Percentiles rank a stretch among this genome's conserved stretches.
Evolutionary conservation across 2,329 filamentous ascomycete genomes (phyloP).

Genomic region (Colletotrichum echinochloae): DNA sequence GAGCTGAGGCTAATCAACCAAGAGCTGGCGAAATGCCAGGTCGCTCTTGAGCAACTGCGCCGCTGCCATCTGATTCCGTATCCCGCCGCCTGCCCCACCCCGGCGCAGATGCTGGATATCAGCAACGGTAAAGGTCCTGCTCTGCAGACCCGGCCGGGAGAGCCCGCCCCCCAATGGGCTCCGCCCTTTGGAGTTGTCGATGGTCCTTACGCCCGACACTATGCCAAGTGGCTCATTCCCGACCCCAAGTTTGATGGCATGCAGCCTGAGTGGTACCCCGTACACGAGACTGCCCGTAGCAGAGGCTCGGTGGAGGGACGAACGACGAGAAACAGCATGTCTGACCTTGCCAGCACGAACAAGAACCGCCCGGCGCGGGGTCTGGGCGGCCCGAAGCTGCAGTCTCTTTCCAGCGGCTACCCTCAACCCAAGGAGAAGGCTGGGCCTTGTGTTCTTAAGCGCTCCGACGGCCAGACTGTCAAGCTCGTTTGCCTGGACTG

Average conservation of each 20-base stretch:
- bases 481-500: constrained; percentile 93
- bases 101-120: constrained; percentile 76
- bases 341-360: constrained; percentile 62
- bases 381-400: constrained; percentile 70
- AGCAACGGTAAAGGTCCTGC: constrained; percentile 80
- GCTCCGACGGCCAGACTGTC: constrained; percentile 86
- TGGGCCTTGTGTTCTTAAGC: constrained; percentile 85
- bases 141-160: constrained; percentile 70
- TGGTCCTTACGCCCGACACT: constrained; percentile 93
- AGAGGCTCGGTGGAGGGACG: constrained; percentile 74
- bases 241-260: constrained; percentile 87
- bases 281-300: constrained; percentile 55
- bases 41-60: constrained; percentile 91
- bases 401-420: constrained; percentile 77
- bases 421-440: constrained; percentile 82
- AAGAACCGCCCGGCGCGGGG: constrained; percentile 65
- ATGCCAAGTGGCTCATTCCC: constrained; percentile 93
- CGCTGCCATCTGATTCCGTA: constrained; percentile 94
- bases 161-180: constrained; percentile 79
- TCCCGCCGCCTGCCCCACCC: constrained; percentile 76
- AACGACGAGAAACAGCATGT: constrained; percentile 80
- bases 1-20: constrained; percentile 95
- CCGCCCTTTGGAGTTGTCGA: constrained; percentile 91
- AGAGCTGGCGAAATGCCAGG: constrained; percentile 94
- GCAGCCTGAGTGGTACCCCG: constrained; percentile 59